These are phyloP conservation scores for Aspergillus pseudonomiae DNA, from an alignment of 2,329 filamentous ascomycete genomes.

Conservation along the genomic window DNA sequence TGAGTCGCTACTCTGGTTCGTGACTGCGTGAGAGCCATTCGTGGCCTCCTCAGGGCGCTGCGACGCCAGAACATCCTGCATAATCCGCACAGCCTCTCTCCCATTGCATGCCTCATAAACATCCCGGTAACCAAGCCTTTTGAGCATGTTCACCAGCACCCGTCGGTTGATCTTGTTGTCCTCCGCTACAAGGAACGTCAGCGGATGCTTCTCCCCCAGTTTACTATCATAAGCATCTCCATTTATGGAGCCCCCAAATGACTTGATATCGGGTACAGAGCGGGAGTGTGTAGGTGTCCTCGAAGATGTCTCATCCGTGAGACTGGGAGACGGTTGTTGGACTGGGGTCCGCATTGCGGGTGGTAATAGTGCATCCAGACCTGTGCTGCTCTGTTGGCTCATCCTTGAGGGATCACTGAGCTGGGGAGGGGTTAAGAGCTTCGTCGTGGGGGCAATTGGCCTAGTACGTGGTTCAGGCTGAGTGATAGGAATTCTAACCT, in stretches of 20 bases:
- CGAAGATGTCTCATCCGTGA: constrained; percentile 30
- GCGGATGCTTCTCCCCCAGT: constrained; percentile 62
- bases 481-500: constrained; percentile 65
- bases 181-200: constrained; percentile 71
- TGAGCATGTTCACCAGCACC: constrained; percentile 67
- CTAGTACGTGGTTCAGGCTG: constrained; percentile 49
- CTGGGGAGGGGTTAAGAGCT: constrained; percentile 38
- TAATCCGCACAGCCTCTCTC: constrained; percentile 66
- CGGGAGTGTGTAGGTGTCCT: constrained; percentile 27
- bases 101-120: constrained; percentile 70
- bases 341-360: constrained; percentile 28
- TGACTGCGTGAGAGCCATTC: constrained; percentile 22
- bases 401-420: constrained; percentile 24
- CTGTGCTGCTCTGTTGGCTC: constrained; percentile 27
- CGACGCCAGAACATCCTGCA: constrained; percentile 49
- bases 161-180: constrained; percentile 74
- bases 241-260: constrained; percentile 31
- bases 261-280: constrained; percentile 23
- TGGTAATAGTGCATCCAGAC: constrained; percentile 24
- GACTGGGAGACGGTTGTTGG: constrained; percentile 35
- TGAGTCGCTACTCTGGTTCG: constrained; percentile 8
- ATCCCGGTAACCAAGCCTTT: constrained; percentile 66
- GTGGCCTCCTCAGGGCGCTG: constrained; percentile 19
- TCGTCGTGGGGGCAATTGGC: constrained; percentile 53
- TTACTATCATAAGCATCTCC: constrained; percentile 55